Conservation (phyloP, 2,329 filamentous ascomycete species). For the Fusarium oxysporum region DNA sequence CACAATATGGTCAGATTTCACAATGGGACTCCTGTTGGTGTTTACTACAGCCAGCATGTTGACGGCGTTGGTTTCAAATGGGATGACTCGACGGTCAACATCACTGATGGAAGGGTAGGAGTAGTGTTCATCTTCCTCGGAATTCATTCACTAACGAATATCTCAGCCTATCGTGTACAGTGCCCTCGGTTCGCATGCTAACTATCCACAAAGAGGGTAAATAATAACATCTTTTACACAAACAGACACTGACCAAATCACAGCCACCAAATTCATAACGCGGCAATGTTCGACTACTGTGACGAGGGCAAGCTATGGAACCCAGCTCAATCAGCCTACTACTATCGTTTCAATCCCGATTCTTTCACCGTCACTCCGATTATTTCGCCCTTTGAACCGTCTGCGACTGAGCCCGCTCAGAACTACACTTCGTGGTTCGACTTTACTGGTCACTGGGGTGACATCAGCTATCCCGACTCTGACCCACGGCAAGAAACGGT, state of each 20-base stretch:
- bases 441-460: conserved; percentile 51
- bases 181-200: conserved; percentile 51
- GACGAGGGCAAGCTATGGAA: conserved; percentile 51
- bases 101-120: conserved; percentile 46
- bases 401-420: conserved; percentile 8
- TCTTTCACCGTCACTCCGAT: conserved; percentile 39
- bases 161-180: conserved; percentile 51
- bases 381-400: conserved; percentile 18
- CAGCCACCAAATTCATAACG: conserved; percentile 50
- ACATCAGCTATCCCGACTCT: conserved; percentile 46
- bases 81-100: conserved; percentile 44
- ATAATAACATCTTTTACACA: accelerated
- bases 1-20: conserved; percentile 46
- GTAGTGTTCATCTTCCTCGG: too few relatives aligned
- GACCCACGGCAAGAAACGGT: conserved; percentile 50
- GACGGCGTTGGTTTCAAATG: conserved; percentile 44
- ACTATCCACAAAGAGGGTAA: conserved; percentile 48
- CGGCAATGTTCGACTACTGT: conserved; percentile 50
- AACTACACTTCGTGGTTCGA: conserved; percentile 52
- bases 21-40: conserved; percentile 43
- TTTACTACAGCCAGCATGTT: conserved; percentile 47
- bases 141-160: not conserved
- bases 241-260: not conserved
- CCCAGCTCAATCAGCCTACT: conserved; percentile 51
- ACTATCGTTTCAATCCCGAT: conserved; percentile 48